These are phyloP conservation scores for Coemansia sp. DNA, from an alignment of 192 early-diverging fungal species.

Conservation along the genomic window DNA sequence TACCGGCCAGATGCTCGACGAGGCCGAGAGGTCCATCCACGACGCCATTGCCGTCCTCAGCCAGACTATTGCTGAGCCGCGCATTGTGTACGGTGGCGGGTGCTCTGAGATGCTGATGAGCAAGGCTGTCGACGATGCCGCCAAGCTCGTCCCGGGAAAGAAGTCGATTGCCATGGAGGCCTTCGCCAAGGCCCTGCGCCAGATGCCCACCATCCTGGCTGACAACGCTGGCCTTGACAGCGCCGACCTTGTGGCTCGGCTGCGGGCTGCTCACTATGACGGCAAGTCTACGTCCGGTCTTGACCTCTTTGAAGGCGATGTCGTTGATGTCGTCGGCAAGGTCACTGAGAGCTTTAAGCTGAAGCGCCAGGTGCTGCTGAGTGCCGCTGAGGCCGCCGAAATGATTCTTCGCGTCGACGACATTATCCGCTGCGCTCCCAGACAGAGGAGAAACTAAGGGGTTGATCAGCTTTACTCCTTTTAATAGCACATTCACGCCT, in stretches of 20 bases:
- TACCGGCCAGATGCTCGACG: conserved; percentile 92
- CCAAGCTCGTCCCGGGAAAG: conserved; percentile 91
- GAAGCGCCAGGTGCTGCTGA: conserved; percentile 91
- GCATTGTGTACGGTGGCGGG: conserved; percentile 93
- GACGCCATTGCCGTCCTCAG: conserved; percentile 95
- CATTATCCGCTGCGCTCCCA: conserved; percentile 91
- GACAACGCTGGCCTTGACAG: conserved; percentile 98
- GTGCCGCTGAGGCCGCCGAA: conserved; percentile 94
- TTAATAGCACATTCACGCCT: neutral
- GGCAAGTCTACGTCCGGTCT: conserved; percentile 77
- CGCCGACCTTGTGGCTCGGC: conserved; percentile 87
- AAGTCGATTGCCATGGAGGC: conserved; percentile 93
- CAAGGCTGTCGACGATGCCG: conserved; percentile 93
- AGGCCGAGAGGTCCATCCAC: conserved; percentile 96
- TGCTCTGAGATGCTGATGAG: conserved; percentile 98
- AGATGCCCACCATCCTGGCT: conserved; percentile 97
- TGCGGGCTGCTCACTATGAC: conserved; percentile 93
- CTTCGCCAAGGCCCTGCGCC: conserved; percentile 92
- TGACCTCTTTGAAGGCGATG: conserved; percentile 82
- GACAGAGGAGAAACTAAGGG: conserved; percentile 52
- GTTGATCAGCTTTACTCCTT: neutral
- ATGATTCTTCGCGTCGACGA: conserved; percentile 98
- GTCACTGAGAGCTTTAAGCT: conserved; percentile 98
- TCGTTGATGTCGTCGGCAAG: conserved; percentile 80
- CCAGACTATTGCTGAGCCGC: conserved; percentile 92